phyloP scores from a whole-genome alignment of 768 basidiomycete genomes.

The Auricularia sp. region DNA sequence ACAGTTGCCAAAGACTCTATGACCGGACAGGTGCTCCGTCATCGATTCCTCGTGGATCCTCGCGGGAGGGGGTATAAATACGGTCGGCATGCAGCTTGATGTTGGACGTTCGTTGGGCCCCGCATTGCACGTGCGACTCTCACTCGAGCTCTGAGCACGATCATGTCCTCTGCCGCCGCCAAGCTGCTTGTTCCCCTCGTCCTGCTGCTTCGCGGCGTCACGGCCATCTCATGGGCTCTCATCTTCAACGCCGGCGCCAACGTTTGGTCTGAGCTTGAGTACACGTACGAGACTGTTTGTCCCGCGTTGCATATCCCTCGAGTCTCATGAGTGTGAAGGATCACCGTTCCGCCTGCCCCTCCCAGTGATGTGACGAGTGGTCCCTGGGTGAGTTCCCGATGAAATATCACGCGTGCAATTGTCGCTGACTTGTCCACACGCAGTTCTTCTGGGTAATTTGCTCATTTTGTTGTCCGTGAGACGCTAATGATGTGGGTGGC shows the following conservation, averaged over 20 bases:
- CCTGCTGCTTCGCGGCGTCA: not conserved
- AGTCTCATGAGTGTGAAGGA: not conserved
- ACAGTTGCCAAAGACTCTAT: no score
- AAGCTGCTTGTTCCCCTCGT: not conserved
- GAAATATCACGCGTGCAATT: not conserved
- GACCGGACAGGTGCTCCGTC: no score
- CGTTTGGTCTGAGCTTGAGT: constrained; percentile 1
- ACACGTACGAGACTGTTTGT: not conserved
- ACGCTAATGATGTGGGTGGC: not conserved
- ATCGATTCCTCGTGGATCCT: no score
- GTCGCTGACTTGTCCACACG: not conserved
- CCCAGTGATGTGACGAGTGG: not conserved
- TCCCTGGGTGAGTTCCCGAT: not conserved
- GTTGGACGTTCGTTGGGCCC: no score
- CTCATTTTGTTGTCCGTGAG: not conserved
- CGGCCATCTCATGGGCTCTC: not conserved
- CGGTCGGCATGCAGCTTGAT: not conserved
- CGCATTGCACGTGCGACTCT: not conserved
- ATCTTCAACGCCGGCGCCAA: not conserved
- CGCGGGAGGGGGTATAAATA: not conserved
- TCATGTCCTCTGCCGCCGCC: not conserved
- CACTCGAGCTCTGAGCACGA: not conserved
- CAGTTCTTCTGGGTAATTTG: not conserved
- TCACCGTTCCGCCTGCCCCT: not conserved
- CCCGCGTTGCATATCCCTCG: no score